These are phyloP conservation scores for Zoysia pacifica DNA, from an alignment of 176 grass and related monocot genomes.

Conservation along the genomic window DNA sequence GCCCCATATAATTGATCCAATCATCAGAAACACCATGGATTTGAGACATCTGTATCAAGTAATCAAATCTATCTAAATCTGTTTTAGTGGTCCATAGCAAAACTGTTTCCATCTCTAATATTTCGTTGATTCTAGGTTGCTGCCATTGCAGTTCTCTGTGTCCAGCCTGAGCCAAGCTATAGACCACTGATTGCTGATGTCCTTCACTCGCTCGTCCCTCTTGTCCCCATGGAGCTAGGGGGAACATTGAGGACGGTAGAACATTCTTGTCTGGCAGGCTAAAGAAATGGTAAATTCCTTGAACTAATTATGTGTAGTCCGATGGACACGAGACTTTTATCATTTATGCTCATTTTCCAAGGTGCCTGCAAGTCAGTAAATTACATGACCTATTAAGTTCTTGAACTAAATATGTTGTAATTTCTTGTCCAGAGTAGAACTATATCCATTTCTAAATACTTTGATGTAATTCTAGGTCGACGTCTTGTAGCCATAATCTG, in stretches of 20 bases:
- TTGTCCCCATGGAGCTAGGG: slow-evolving; percentile 71
- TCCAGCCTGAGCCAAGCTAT: slow-evolving; percentile 85
- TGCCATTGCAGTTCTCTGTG: slow-evolving; percentile 69
- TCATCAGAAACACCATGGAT: slow-evolving; percentile 75
- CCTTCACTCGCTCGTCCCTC: slow-evolving; percentile 76
- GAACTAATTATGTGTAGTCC: neutral
- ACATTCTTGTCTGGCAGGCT: slow-evolving; percentile 5
- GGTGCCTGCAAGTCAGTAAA: neutral
- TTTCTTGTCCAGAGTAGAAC: neutral
- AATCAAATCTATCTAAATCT: slow-evolving; percentile 5
- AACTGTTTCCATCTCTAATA: neutral
- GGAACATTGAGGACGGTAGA: slow-evolving; percentile 56
- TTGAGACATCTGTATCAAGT: slow-evolving; percentile 81
- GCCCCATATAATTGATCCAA: slow-evolving; percentile 68
- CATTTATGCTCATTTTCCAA: neutral
- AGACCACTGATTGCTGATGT: slow-evolving; percentile 80
- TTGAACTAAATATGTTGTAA: neutral
- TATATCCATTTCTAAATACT: neutral
- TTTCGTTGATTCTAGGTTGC: slow-evolving; percentile 53
- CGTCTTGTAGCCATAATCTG: slow-evolving; percentile 64
- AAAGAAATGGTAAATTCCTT: neutral
- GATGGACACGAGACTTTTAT: neutral
- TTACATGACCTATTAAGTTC: neutral
- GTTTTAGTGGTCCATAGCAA: neutral
- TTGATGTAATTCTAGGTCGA: slow-evolving; percentile 53